Percentiles rank a stretch among this genome's conserved stretches.
Conservation (phyloP, 1,284 basidiomycete genomes). For the Cutaneotrichosporon sp. region DNA sequence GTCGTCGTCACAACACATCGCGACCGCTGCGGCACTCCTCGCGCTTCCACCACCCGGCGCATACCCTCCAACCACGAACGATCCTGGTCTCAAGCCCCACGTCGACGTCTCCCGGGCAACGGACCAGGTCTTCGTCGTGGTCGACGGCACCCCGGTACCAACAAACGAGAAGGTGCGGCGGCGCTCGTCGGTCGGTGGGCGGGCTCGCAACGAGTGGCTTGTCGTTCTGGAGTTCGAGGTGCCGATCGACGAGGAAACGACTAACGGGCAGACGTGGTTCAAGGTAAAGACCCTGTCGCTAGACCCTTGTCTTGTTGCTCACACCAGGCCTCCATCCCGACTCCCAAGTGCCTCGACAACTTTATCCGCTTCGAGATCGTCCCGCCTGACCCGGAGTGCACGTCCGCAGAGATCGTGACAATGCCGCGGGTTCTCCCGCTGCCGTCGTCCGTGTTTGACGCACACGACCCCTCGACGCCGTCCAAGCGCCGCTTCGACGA, state of each 20-base stretch:
- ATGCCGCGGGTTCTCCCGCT: constrained; percentile 41
- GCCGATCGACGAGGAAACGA: constrained; percentile 27
- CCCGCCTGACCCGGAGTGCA: constrained; percentile 17
- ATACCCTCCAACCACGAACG: constrained; percentile 28
- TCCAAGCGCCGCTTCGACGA: constrained; percentile 26
- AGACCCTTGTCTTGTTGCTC: not conserved
- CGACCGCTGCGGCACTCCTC: constrained; percentile 32
- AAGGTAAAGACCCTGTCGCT: constrained; percentile 24
- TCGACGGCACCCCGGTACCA: constrained; percentile 25
- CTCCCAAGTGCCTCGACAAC: constrained; percentile 47
- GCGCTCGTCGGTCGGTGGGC: not conserved
- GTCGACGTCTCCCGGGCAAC: constrained; percentile 39
- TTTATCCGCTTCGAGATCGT: constrained; percentile 40
- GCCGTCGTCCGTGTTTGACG: constrained; percentile 27
- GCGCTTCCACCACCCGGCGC: constrained; percentile 24
- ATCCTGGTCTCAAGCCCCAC: constrained; percentile 24
- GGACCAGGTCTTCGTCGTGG: constrained; percentile 39
- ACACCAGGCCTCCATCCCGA: constrained; percentile 22
- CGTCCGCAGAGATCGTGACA: constrained; percentile 38
- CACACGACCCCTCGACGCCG: constrained; percentile 7
- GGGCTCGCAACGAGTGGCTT: constrained; percentile 41
- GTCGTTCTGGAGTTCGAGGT: constrained; percentile 40
- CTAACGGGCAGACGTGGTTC: constrained; percentile 23
- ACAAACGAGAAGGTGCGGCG: constrained; percentile 8
- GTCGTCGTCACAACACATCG: constrained; percentile 18